phyloP scores from a whole-genome alignment of 106 monocot species.

The Dendrobium huoshanense region DNA sequence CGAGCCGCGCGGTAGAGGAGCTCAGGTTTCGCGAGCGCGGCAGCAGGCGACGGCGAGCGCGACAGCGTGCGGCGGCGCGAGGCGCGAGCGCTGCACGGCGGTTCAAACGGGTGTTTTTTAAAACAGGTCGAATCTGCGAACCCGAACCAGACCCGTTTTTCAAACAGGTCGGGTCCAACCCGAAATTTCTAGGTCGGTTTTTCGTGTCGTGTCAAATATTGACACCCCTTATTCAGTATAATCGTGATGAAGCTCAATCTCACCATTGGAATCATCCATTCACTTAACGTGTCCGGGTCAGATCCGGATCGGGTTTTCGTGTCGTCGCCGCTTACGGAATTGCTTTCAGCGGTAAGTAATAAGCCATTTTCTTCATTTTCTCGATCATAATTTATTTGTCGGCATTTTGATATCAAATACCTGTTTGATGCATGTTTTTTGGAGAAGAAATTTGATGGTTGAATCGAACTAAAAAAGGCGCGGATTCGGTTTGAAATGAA shows the following conservation, averaged over 20 bases:
- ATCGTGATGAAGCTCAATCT: slow-evolving; percentile 84
- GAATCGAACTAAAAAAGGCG: not conserved
- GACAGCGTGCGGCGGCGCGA: too few relatives aligned
- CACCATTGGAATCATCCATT: slow-evolving; percentile 82
- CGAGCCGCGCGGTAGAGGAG: too few relatives aligned
- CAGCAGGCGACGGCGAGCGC: too few relatives aligned
- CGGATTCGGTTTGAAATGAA: not conserved
- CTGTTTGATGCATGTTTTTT: not conserved
- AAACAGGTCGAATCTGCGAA: too few relatives aligned
- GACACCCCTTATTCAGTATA: slow-evolving; percentile 12
- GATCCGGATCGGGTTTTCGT: slow-evolving; percentile 75
- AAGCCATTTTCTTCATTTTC: not conserved
- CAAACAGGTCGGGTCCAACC: too few relatives aligned
- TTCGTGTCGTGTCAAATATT: too few relatives aligned
- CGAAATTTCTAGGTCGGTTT: too few relatives aligned
- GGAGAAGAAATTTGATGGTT: not conserved
- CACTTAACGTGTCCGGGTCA: slow-evolving; percentile 74
- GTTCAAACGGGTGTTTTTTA: too few relatives aligned
- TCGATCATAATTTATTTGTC: not conserved
- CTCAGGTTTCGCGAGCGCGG: too few relatives aligned
- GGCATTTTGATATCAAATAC: not conserved
- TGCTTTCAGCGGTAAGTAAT: slow-evolving; percentile 53
- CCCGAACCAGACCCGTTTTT: too few relatives aligned
- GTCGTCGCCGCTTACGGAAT: slow-evolving; percentile 68
- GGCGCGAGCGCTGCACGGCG: too few relatives aligned